Percentiles rank a stretch among this genome's conserved stretches.
phyloP scores from a whole-genome alignment of 306 rosid species.

The Glycine latifolia region DNA sequence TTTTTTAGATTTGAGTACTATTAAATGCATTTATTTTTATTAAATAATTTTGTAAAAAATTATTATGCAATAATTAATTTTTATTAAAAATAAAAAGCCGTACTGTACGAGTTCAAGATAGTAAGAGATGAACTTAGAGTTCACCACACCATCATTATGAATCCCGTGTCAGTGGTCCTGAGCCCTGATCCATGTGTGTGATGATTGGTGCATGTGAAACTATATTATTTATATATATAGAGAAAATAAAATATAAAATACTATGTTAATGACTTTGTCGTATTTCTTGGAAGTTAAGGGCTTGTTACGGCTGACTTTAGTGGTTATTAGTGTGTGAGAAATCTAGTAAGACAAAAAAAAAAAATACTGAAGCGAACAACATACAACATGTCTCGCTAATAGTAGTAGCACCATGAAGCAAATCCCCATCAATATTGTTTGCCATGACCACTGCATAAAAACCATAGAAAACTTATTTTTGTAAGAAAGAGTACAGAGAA shows the following conservation, averaged over 20 bases:
- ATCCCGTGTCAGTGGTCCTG: background rate
- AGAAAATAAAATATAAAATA: too few relatives aligned
- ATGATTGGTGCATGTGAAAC: constrained; percentile 1
- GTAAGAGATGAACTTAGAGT: too few relatives aligned
- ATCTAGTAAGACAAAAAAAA: background rate
- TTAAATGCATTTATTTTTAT: too few relatives aligned
- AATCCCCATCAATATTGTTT: constrained; percentile 85
- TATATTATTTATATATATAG: background rate
- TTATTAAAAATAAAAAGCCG: too few relatives aligned
- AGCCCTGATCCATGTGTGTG: constrained; percentile 15
- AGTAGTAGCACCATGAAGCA: constrained; percentile 83
- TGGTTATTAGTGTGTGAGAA: background rate
- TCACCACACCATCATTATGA: too few relatives aligned
- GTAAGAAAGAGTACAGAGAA: background rate
- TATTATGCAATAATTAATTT: too few relatives aligned
- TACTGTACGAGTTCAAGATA: too few relatives aligned
- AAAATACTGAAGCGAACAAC: constrained; percentile 3
- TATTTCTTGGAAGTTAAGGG: background rate
- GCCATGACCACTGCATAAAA: constrained; percentile 98
- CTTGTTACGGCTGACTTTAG: background rate
- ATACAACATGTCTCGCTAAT: constrained; percentile 81
- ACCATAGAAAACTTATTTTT: background rate
- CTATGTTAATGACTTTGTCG: background rate
- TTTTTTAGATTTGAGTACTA: too few relatives aligned
- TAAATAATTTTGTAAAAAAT: too few relatives aligned